Base-by-base conservation (phyloP, 257 asterid species). In the Solanum neorickii region DNA sequence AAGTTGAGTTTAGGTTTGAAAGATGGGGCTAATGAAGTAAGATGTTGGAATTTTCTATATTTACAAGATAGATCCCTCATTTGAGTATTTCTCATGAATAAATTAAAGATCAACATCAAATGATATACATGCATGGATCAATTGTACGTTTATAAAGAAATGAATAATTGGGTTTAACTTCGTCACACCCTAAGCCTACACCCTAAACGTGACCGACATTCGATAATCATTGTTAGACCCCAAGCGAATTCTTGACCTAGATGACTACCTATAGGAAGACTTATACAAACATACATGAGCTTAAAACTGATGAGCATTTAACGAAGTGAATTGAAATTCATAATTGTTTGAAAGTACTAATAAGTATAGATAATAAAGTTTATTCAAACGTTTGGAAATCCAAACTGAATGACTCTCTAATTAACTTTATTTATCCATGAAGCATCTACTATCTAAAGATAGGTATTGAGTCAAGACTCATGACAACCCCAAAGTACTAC, bases 1-100 rank as follows among this genome's bases (percentile, higher is more conserved):
- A 39, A 39, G 70, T 69, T 89, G 84, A 77, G 89, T 87, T 87
- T 87, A 87, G 88, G 91, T 85, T 89, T 87, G 91, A 89, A 87
- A 85, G 52, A 70, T 23, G 88, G 75, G 18, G 27, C 86, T 21
- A 44, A 66, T 86, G 89, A 83, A 83, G 84, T 83, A 89, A 86
- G 78, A 86, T 73, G 39, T 29, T 83, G 16, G 83, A 23, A 49
- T 86, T 82, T 83, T 20, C 33, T 84, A 68, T 56, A 68, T 6
- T 41, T 46, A 16, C 77, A 83, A 62, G 42, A 23, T 46, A 82
- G 82, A 18, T 44, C 39, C 11, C 21, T 56, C 6, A 7, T 27
- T 8, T 23, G 39, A 56, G 3, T 52, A 37, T 21, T 11, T 82
- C 29, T 21, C 20, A 37, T 84, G 6, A 18, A 62, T 33, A 39